Evolutionary conservation across 2,329 filamentous ascomycete species (phyloP).

Genomic region (Aaosphaeria arxii): DNA sequence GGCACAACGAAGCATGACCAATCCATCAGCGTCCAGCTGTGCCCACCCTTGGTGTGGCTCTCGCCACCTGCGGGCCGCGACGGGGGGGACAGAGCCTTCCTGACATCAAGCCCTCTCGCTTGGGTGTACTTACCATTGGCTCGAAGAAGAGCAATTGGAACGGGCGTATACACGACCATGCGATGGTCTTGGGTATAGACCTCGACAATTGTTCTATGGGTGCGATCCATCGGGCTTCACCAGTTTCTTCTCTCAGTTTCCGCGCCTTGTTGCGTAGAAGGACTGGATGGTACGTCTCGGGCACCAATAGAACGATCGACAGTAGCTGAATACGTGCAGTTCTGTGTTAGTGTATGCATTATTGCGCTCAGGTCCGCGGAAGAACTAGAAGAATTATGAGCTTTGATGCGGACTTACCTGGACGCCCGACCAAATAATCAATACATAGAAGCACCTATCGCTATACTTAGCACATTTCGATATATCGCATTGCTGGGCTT

Average conservation of each 20-base stretch:
- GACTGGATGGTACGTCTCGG: constrained; percentile 79
- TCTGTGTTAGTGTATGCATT: constrained; percentile 16
- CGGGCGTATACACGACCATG: constrained; percentile 59
- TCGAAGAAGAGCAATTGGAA: constrained; percentile 78
- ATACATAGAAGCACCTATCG: constrained; percentile 60
- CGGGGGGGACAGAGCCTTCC: no score
- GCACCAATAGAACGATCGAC: constrained; percentile 69
- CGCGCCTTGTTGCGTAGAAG: constrained; percentile 71
- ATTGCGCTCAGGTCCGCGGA: background rate
- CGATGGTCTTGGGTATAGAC: constrained; percentile 57
- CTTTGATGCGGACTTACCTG: constrained; percentile 18
- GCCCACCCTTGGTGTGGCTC: no score
- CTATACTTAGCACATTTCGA: constrained; percentile 5
- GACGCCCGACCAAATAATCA: constrained; percentile 75
- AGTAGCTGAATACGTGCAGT: constrained; percentile 45
- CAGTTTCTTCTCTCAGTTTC: constrained; percentile 68
- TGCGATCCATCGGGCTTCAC: constrained; percentile 72
- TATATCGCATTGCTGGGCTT: constrained; percentile 28
- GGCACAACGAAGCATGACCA: no score
- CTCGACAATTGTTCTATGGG: constrained; percentile 71
- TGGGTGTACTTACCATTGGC: constrained; percentile 61
- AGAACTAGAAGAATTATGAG: background rate
- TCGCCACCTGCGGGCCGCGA: no score
- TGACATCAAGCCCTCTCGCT: no score
- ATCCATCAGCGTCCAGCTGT: background rate